Evolutionary conservation across 1,284 basidiomycete genomes (phyloP), one percentile per base, ranked within the genome.

Genomic region (Sporisorium reilianum): DNA sequence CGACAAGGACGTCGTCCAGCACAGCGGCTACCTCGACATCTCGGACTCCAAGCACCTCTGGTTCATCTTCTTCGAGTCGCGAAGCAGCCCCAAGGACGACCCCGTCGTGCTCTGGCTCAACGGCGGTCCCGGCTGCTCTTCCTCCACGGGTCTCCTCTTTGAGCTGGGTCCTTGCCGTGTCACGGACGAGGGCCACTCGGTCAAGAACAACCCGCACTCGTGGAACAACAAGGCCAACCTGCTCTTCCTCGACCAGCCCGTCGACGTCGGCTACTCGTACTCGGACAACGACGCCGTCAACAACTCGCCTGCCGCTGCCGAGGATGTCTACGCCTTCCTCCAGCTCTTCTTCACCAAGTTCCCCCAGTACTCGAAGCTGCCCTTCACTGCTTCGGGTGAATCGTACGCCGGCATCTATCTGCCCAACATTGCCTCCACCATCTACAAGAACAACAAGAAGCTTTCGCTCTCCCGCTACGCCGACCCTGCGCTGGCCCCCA

Each of bases 51-150:
- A 93, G 80, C 93, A 94, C 79, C 88, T 95, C 23, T 94, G 93
- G 89, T 94, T 93, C 86, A 93, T 92, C 28, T 93, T 93, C 88
- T 95, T 94, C 79, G 93, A 95, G 86, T 89, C 91, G 2, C 88
- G 94, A 44, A 87, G 86, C 64, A 88, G 89, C 26, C 93, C 94
- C 1, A 86, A 88, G 55, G 87, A 89, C 50, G 93, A 92, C 20
- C 94, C 94, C 11, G 87, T 97, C 5, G 88, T 94, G 28, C 87
- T 97, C 60, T 96, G 95, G 95, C 87, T 95, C 44, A 95, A 94
- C 79, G 94, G 93, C 49, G 92, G 92, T 6, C 92, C 92, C 16
- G 92, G 83, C 55, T 79, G 81, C 69, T 84, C 79, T 32, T 80
- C 80, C 22, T 77, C 76, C 52, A 79, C 77, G 40, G 83, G 83